Conservation (phyloP, 495 filamentous ascomycete genomes). For the Penicillium daleae region DNA sequence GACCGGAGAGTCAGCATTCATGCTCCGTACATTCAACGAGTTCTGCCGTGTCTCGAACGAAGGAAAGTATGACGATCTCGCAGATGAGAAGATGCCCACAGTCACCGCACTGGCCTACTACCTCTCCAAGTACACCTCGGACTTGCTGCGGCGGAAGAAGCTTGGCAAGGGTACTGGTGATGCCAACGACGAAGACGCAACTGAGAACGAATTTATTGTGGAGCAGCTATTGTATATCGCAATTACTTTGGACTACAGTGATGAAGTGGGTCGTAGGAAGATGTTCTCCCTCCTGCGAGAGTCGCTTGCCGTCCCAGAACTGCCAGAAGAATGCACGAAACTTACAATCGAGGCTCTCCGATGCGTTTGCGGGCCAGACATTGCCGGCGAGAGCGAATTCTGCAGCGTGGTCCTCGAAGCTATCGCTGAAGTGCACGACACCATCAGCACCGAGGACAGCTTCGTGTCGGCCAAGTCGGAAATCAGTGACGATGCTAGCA, state of each 20-base stretch:
- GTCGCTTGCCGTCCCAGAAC: constrained; percentile 78
- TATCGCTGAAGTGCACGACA: constrained; percentile 94
- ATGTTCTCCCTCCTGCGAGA: constrained; percentile 92
- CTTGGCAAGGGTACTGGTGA: constrained; percentile 56
- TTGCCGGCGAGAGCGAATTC: constrained; percentile 87
- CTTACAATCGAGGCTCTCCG: constrained; percentile 82
- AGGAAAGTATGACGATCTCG: constrained; percentile 67
- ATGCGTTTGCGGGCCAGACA: constrained; percentile 75
- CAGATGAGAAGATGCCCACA: constrained; percentile 93
- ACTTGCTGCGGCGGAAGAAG: constrained; percentile 70
- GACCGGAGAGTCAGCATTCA: constrained; percentile 83
- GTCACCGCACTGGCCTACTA: constrained; percentile 86
- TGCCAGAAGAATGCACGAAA: constrained; percentile 91
- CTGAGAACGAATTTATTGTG: constrained; percentile 90
- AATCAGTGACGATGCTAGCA: constrained; percentile 64
- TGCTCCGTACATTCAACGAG: constrained; percentile 89
- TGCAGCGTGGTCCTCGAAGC: constrained; percentile 90
- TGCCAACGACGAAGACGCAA: constrained; percentile 77
- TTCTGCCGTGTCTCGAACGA: constrained; percentile 77
- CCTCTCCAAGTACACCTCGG: constrained; percentile 76
- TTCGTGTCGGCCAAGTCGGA: constrained; percentile 91
- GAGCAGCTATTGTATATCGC: constrained; percentile 95
- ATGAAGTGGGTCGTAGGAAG: constrained; percentile 91
- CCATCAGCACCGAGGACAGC: constrained; percentile 78
- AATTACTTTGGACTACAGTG: constrained; percentile 87